phyloP scores from a whole-genome alignment of 2,329 filamentous ascomycete species.

The Emmonsiellopsis sp. region DNA sequence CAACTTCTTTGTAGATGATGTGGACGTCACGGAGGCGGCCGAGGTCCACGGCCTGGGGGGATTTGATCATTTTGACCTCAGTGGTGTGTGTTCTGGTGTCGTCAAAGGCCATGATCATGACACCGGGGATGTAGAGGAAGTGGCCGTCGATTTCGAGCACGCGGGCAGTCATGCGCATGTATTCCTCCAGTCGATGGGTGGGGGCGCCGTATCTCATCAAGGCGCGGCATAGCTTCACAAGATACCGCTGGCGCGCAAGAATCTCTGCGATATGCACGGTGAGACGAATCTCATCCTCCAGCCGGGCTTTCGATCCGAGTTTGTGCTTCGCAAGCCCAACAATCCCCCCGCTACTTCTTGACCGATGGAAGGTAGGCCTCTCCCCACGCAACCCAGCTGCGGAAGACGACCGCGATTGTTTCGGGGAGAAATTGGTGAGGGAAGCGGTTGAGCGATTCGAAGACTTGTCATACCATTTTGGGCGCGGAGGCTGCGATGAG shows the following conservation, averaged over 20 bases:
- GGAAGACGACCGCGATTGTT: conserved; percentile 7
- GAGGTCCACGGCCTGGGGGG: conserved; percentile 35
- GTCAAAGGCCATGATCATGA: conserved; percentile 90
- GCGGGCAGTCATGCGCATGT: conserved; percentile 82
- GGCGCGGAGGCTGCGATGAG: conserved; percentile 17
- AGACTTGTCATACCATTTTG: conserved; percentile 35
- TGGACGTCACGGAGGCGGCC: conserved; percentile 37
- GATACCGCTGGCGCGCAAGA: conserved; percentile 69
- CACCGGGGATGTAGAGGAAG: conserved; percentile 81
- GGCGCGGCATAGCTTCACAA: conserved; percentile 74
- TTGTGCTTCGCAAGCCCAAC: conserved; percentile 18
- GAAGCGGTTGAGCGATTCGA: conserved; percentile 28
- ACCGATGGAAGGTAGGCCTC: conserved; percentile 23
- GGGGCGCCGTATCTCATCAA: conserved; percentile 87
- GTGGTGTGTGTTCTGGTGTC: conserved; percentile 38
- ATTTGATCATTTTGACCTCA: conserved; percentile 37
- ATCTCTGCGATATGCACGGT: conserved; percentile 58
- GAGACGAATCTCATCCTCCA: conserved; percentile 46
- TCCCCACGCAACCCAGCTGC: background rate
- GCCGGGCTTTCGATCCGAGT: conserved; percentile 5
- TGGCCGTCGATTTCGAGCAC: conserved; percentile 83
- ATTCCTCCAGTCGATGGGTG: conserved; percentile 81
- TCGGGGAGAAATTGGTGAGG: conserved; percentile 14
- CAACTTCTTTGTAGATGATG: conserved; percentile 39
- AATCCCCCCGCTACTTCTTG: conserved; percentile 27